A percentile compares a stretch with the other conserved stretches of the same genome.
Conservation (phyloP, 2,329 filamentous ascomycete species). For the Eurotiales sp. region DNA sequence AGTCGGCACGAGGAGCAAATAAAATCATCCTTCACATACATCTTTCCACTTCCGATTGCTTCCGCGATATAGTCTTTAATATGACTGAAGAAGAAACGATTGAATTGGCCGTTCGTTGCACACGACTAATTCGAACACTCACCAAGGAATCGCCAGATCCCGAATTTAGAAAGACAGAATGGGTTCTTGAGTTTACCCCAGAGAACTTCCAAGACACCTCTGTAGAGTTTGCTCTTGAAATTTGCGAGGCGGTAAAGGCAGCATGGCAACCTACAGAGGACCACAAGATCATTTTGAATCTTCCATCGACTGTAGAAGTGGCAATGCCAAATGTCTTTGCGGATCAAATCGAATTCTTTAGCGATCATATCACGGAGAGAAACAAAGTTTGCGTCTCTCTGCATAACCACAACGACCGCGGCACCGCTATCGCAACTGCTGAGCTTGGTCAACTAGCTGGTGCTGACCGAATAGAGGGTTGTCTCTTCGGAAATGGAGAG, state of each 20-base stretch:
- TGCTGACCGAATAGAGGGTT: conserved; percentile 89
- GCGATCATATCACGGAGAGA: conserved; percentile 74
- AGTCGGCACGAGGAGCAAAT: conserved; percentile 82
- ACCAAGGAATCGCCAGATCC: conserved; percentile 69
- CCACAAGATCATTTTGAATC: conserved; percentile 89
- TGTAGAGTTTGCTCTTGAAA: conserved; percentile 73
- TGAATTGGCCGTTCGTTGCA: conserved; percentile 77
- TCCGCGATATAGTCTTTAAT: conserved; percentile 84
- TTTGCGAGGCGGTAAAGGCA: conserved; percentile 90
- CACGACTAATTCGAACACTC: conserved; percentile 79
- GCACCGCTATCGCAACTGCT: conserved; percentile 84
- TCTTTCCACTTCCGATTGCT: conserved; percentile 91
- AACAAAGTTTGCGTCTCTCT: conserved; percentile 85
- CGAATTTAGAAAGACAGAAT: conserved; percentile 53
- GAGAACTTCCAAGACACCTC: conserved; percentile 80
- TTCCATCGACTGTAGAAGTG: conserved; percentile 94
- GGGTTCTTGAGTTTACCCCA: conserved; percentile 48
- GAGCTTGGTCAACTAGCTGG: conserved; percentile 96
- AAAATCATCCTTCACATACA: conserved; percentile 95
- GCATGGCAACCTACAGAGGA: conserved; percentile 82
- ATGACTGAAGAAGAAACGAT: conserved; percentile 78
- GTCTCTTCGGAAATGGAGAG: conserved; percentile 91
- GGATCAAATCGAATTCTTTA: conserved; percentile 95
- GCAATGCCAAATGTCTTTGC: conserved; percentile 91
- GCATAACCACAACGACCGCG: conserved; percentile 91